Percentiles rank a stretch among this genome's conserved stretches.
Conservation (phyloP, 768 basidiomycete species). For the Cytidiella melzeri region DNA sequence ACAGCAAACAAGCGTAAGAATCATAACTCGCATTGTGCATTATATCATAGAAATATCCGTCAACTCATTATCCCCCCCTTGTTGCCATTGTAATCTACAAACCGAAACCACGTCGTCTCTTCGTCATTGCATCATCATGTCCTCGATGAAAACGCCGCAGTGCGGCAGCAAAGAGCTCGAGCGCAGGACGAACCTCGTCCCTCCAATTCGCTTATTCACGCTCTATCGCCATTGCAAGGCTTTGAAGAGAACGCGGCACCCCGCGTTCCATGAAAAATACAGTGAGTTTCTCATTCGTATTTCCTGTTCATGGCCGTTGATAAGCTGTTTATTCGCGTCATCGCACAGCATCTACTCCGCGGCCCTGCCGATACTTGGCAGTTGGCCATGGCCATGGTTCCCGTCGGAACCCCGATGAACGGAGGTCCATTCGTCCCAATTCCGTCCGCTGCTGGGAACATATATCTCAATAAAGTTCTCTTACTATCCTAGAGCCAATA, state of each 20-base stretch:
- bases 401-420: not conserved
- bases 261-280: not conserved
- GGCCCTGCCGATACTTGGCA: too few species aligned
- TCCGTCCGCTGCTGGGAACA: too few species aligned
- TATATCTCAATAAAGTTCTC: too few species aligned
- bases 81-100: slow-evolving; percentile 5
- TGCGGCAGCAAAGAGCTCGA: not conserved
- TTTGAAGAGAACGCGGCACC: slow-evolving; percentile 5
- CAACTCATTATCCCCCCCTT: slow-evolving; percentile 10
- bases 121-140: not conserved
- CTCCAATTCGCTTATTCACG: slow-evolving; percentile 8
- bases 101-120: not conserved
- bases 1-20: slow-evolving; percentile 25
- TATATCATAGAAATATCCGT: slow-evolving; percentile 9
- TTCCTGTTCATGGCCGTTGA: not conserved
- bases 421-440: too few species aligned
- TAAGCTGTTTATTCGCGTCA: not conserved
- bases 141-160: slow-evolving; percentile 1
- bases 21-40: slow-evolving; percentile 7
- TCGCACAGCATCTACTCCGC: not conserved
- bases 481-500: too few species aligned
- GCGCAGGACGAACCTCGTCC: slow-evolving; percentile 5
- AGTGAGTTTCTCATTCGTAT: not conserved
- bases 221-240: slow-evolving; percentile 9
- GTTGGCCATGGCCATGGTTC: not conserved